Evolutionary conservation across 208 protist species (phyloP).

Genomic region (Spongospora subterranea): DNA sequence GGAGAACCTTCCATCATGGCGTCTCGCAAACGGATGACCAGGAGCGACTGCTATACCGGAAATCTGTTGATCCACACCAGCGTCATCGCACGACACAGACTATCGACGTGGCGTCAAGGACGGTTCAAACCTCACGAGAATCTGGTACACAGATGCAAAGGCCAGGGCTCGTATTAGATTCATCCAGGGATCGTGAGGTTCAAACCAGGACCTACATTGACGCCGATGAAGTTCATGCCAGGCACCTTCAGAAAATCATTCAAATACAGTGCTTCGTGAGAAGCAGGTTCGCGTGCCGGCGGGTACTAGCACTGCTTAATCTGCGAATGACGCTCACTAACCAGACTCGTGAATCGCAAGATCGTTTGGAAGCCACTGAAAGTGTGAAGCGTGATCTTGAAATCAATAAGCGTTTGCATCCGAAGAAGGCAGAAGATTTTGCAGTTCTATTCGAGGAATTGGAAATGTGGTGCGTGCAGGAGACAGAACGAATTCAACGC

Average conservation of each 20-base stretch:
- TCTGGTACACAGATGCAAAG: conserved; percentile 85
- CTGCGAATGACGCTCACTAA: conserved; percentile 77
- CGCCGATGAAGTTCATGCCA: conserved; percentile 72
- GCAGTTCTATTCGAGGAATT: conserved; percentile 87
- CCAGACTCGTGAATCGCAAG: conserved; percentile 74
- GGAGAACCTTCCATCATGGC: conserved; percentile 84
- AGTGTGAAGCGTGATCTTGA: conserved; percentile 78
- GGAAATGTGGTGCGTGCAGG: conserved; percentile 82
- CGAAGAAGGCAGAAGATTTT: conserved; percentile 87
- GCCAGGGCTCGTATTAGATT: conserved; percentile 58
- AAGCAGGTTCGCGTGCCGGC: conserved; percentile 86
- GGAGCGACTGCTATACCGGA: conserved; percentile 2
- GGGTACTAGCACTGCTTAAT: conserved; percentile 76
- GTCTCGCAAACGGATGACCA: conserved; percentile 80
- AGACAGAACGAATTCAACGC: conserved; percentile 80
- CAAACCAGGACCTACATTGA: conserved; percentile 58
- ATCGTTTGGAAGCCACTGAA: conserved; percentile 77
- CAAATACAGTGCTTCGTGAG: conserved; percentile 88
- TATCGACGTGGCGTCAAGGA: conserved; percentile 79
- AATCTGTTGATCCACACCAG: not conserved
- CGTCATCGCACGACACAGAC: conserved; percentile 88
- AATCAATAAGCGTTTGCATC: conserved; percentile 85
- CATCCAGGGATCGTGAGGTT: conserved; percentile 55
- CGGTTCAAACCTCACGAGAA: conserved; percentile 86
- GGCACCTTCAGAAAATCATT: conserved; percentile 82